Base-by-base conservation (phyloP, 768 basidiomycete genomes). In the Vararia minispora region DNA sequence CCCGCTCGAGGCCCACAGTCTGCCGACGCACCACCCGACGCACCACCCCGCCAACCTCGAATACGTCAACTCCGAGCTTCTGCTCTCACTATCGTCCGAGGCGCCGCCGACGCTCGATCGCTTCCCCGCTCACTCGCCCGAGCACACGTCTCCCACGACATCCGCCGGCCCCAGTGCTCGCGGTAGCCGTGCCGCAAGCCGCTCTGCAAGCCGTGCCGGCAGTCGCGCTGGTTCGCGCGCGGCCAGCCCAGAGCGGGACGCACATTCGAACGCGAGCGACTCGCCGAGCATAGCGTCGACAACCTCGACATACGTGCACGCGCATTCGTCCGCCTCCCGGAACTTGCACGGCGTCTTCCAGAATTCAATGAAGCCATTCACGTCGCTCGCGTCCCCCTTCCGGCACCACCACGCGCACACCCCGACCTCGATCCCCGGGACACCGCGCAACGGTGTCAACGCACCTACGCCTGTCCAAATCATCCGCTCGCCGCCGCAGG, bases 11-110 rank as follows among this genome's bases (percentile, higher is more conserved):
- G 52, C 40, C 8, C 42, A 35, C 44, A 43, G 40, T 44, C 51
- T 26, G 46, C 53, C 23, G 46, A 49, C 8, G 42, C 43, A 41
- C 28, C 52, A 59, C 29, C 52, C 58, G n/a, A 50, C 56, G 14
- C 41, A 48, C 17, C 60, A 12, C 54, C 70, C 16, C 65, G 62
- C 68, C 0, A 69, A 75, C 3, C 64, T 85, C 37, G 79, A 85
- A 37, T 87, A 82, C 76, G 74, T 88, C 40, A 87, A 90, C 56
- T 83, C 83, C 5, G 90, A 91, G 59, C 69, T 94, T 3, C 62
- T 91, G 35, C 63, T 80, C 12, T 80, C 78, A 2, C 62, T 83
- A 21, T 68, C 74, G 2, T 56, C 57, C 17, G 50, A 61, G 12
- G 52, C 54, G 1, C 58, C 58, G 3, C 50, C 59, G 28, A 55